Evolutionary conservation across 1,284 basidiomycete genomes (phyloP).

Genomic region (Tilletia horrida): DNA sequence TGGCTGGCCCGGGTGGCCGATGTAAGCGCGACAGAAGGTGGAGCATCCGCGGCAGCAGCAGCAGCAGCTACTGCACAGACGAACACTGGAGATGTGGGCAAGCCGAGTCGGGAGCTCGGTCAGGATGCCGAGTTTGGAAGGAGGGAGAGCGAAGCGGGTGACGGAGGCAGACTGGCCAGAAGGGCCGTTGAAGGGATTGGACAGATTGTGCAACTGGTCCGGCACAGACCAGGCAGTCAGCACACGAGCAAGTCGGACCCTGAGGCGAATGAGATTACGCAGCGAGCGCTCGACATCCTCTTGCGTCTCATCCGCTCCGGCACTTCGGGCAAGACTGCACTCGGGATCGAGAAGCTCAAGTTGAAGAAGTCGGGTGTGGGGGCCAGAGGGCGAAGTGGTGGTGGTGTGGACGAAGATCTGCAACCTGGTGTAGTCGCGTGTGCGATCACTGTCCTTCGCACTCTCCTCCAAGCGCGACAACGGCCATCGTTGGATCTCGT

Average conservation of each 20-base stretch:
- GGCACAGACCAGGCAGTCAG: not conserved
- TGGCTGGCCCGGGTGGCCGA: conserved; percentile 7
- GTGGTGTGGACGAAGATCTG: not conserved
- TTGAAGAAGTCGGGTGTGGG: not conserved
- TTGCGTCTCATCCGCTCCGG: not conserved
- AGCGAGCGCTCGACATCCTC: conserved; percentile 10
- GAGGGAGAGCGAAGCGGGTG: too few relatives aligned
- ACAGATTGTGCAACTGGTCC: not conserved
- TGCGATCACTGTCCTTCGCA: not conserved
- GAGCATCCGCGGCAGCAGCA: not conserved
- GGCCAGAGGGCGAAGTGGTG: not conserved
- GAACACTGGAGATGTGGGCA: not conserved
- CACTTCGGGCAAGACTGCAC: not conserved
- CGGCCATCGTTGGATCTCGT: not conserved
- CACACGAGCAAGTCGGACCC: not conserved
- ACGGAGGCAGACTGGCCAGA: not conserved
- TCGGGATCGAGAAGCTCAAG: not conserved
- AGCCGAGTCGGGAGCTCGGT: not conserved
- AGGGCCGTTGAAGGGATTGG: conserved; percentile 7
- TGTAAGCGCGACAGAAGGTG: not conserved
- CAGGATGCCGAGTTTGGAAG: not conserved
- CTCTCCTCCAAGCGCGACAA: not conserved
- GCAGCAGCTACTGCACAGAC: not conserved
- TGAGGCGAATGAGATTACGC: not conserved
- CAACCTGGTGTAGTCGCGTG: conserved; percentile 1